Evolutionary conservation across 2,329 filamentous ascomycete genomes (phyloP).

Genomic region (Elsinoe batatas): DNA sequence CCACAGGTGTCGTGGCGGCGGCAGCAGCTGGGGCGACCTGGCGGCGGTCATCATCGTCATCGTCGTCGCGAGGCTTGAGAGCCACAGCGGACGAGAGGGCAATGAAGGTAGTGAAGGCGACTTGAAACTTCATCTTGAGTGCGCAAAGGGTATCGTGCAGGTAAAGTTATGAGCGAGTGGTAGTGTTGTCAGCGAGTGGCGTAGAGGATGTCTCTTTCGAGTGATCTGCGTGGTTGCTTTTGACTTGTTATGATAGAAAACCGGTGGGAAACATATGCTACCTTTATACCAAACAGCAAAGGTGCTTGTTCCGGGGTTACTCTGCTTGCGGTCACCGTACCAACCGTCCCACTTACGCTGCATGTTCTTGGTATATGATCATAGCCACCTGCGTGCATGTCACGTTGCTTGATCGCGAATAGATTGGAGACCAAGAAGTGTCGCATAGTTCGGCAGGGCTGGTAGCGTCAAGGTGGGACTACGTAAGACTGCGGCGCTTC

Average conservation of each 20-base stretch:
- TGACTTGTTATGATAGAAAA: background rate
- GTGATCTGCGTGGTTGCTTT: background rate
- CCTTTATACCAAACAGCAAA: background rate
- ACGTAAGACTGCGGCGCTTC: slow-evolving; percentile 9
- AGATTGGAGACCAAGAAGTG: background rate
- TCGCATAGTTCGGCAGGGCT: slow-evolving; percentile 3
- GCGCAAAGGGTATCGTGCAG: background rate
- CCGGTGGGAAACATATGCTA: background rate
- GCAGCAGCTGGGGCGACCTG: background rate
- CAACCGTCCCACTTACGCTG: slow-evolving; percentile 4
- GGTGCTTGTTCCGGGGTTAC: background rate
- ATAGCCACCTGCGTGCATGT: slow-evolving; percentile 5
- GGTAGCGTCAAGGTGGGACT: background rate
- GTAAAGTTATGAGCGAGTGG: slow-evolving; percentile 3
- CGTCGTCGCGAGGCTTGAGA: slow-evolving; percentile 6
- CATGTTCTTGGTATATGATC: slow-evolving; percentile 8
- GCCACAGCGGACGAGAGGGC: slow-evolving; percentile 6
- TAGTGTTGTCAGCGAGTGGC: background rate
- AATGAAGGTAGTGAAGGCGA: slow-evolving; percentile 9
- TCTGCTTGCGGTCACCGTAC: background rate
- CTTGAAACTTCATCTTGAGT: slow-evolving; percentile 6
- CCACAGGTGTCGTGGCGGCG: background rate
- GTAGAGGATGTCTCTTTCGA: background rate
- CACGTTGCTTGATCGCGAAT: background rate
- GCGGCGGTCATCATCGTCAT: slow-evolving; percentile 1